These are phyloP conservation scores for Haematococcus lacustris DNA, from an alignment of 139 green algal species.

Conservation along the genomic window DNA sequence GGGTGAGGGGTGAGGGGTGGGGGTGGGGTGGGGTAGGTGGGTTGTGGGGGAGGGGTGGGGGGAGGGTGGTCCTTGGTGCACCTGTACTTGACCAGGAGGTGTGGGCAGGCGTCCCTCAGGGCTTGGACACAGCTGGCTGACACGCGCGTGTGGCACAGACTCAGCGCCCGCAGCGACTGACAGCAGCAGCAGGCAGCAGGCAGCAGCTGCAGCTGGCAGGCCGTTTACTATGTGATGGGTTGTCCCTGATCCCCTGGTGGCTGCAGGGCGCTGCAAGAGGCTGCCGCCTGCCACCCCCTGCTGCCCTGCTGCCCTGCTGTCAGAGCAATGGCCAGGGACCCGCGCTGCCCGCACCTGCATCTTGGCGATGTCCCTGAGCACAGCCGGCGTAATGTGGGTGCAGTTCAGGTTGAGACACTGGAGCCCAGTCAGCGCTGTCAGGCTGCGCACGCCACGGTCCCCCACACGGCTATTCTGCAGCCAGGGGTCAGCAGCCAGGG, in stretches of 20 bases:
- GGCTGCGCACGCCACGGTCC: neutral
- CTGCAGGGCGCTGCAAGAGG: neutral
- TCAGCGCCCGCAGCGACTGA: conserved; percentile 9
- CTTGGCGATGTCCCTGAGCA: neutral
- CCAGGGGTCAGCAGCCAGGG: neutral
- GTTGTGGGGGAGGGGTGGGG: too few relatives aligned
- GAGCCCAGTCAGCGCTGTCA: neutral
- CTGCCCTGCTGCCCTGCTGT: neutral
- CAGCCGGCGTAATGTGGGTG: neutral
- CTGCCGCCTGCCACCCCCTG: neutral
- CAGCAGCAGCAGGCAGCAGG: too few relatives aligned
- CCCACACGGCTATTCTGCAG: conserved; percentile 2
- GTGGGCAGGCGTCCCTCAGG: neutral
- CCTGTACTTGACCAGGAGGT: conserved; percentile 17
- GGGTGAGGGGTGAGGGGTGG: too few relatives aligned
- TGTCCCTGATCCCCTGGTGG: neutral
- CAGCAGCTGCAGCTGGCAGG: neutral
- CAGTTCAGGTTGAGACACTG: conserved; percentile 4
- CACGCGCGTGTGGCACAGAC: conserved; percentile 12
- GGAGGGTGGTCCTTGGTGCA: neutral
- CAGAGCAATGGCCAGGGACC: neutral
- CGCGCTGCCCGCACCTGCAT: neutral
- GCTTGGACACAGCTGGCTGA: conserved; percentile 3
- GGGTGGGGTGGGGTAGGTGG: too few relatives aligned
- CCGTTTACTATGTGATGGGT: neutral